A percentile compares a stretch with the other conserved stretches of the same genome.
Evolutionary conservation across 2,329 filamentous ascomycete genomes (phyloP).

Genomic region (Arthrocladium fulminans): DNA sequence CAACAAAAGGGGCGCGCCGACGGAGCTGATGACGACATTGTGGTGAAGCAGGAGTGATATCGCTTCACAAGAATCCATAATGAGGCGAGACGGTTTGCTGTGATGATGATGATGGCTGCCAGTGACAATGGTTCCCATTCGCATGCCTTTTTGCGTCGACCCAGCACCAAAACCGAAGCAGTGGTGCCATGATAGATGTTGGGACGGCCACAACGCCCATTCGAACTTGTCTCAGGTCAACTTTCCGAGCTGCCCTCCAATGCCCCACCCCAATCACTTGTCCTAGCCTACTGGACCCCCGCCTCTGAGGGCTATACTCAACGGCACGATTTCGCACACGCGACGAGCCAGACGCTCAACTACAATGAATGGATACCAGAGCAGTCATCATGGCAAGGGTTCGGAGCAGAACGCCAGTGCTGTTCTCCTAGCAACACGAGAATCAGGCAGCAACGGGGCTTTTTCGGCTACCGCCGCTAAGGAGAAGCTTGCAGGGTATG

Average conservation of each 20-base stretch:
- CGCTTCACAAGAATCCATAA: constrained; percentile 68
- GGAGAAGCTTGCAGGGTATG: too few species aligned
- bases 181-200: constrained; percentile 72
- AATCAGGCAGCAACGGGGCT: too few species aligned
- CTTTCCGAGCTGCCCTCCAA: neutral
- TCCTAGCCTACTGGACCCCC: too few species aligned
- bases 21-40: neutral
- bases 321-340: too few species aligned
- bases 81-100: constrained; percentile 78
- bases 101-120: constrained; percentile 59
- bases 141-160: constrained; percentile 68
- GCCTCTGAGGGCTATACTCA: too few species aligned
- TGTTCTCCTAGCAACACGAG: too few species aligned
- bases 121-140: constrained; percentile 72
- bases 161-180: constrained; percentile 64
- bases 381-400: too few species aligned
- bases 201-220: neutral
- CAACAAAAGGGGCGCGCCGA: neutral
- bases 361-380: too few species aligned
- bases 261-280: too few species aligned
- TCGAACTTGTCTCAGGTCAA: neutral
- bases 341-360: too few species aligned
- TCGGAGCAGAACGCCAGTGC: too few species aligned
- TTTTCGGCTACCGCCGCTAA: too few species aligned
- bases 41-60: constrained; percentile 35